A percentile compares a stretch with the other conserved stretches of the same genome.
phyloP scores from a whole-genome alignment of 768 basidiomycete species.

The Phylloporus sp. region DNA sequence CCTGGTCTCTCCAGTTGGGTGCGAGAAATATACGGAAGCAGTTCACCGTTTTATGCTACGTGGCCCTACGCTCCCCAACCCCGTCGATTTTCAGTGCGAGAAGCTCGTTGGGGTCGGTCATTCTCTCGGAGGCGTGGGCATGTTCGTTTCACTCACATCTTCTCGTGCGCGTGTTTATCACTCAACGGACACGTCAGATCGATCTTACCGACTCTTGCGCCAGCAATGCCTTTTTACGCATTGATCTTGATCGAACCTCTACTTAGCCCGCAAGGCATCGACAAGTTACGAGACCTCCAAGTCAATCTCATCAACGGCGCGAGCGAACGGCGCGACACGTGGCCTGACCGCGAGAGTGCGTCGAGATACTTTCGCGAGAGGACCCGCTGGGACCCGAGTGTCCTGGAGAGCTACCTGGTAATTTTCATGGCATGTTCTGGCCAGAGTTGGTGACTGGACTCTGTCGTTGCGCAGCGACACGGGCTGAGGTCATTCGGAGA shows the following conservation, averaged over 20 bases:
- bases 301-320: constrained; percentile 42
- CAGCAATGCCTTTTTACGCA: constrained; percentile 41
- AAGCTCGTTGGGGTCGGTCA: constrained; percentile 63
- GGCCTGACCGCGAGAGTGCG: constrained; percentile 45
- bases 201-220: constrained; percentile 46
- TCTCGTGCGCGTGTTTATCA: background rate
- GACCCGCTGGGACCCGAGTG: constrained; percentile 47
- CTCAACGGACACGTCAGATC: constrained; percentile 34
- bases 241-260: constrained; percentile 63
- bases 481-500: constrained; percentile 37
- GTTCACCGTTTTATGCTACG: constrained; percentile 51
- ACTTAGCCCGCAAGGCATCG: constrained; percentile 46
- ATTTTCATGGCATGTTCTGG: constrained; percentile 15
- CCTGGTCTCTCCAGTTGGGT: constrained; percentile 44
- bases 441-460: background rate
- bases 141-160: constrained; percentile 40
- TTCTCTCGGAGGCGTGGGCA: constrained; percentile 60
- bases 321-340: constrained; percentile 45
- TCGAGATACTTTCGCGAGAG: constrained; percentile 32
- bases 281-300: constrained; percentile 40
- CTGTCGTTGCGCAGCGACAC: constrained; percentile 35
- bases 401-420: constrained; percentile 52
- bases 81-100: constrained; percentile 44
- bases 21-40: constrained; percentile 57
- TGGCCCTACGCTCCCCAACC: constrained; percentile 35